phyloP scores from a whole-genome alignment of 2,329 filamentous ascomycete genomes.

The Ophiognomonia clavigignenti-juglandacearum region DNA sequence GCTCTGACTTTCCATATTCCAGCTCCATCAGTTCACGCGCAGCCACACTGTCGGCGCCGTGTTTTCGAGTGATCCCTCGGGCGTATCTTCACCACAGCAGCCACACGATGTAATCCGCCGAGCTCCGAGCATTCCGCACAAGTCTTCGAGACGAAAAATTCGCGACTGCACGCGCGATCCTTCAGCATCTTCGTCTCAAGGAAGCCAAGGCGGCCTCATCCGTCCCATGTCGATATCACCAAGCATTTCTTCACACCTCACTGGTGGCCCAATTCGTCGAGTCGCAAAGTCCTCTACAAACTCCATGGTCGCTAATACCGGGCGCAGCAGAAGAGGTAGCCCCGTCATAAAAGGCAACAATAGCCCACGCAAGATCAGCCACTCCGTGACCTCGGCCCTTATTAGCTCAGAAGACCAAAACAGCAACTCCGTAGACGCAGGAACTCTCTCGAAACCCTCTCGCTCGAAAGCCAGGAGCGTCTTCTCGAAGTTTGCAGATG shows the following conservation, averaged over 20 bases:
- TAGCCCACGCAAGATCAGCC: slow-evolving; percentile 1
- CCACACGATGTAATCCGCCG: neutral
- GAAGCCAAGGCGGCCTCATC: slow-evolving; percentile 2
- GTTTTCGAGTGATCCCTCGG: neutral
- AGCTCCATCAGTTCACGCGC: slow-evolving; percentile 1
- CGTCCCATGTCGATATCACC: slow-evolving; percentile 7
- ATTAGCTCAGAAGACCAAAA: neutral
- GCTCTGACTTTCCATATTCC: neutral
- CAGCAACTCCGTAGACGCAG: neutral
- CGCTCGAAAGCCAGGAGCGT: slow-evolving; percentile 14
- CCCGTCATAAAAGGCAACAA: neutral
- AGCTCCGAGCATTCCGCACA: slow-evolving; percentile 3
- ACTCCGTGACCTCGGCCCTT: slow-evolving; percentile 4
- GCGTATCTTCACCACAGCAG: neutral
- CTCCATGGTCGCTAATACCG: neutral
- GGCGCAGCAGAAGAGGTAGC: neutral
- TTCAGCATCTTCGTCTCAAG: neutral
- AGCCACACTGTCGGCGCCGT: slow-evolving; percentile 9
- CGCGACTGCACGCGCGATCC: neutral
- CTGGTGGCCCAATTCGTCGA: neutral
- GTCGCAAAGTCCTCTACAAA: neutral
- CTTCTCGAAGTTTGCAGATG: slow-evolving; percentile 14
- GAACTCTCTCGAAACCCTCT: slow-evolving; percentile 1
- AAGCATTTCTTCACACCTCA: slow-evolving; percentile 1
- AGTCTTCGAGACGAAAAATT: slow-evolving; percentile 1